Base-by-base conservation (phyloP, 768 basidiomycete species). In the Rhodosporidiobolus sp. region DNA sequence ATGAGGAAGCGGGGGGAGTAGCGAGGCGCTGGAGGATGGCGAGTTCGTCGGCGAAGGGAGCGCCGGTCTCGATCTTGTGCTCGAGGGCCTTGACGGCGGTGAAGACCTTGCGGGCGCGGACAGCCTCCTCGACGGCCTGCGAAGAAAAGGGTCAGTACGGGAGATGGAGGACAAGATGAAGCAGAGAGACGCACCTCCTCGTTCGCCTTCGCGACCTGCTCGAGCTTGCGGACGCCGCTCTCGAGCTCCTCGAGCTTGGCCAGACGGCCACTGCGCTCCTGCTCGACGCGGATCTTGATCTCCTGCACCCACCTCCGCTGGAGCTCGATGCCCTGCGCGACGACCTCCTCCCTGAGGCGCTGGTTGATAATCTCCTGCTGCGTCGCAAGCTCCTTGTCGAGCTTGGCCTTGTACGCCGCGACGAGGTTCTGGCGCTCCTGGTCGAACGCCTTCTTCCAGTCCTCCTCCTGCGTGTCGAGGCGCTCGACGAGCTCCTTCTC, bases 281-380 rank as follows among this genome's bases (percentile, higher is more conserved):
- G 87, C 82, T 99, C 95, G 67, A 99, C 94, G 74, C 89, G 90
- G 61, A 94, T 86, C 83, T 97, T 96, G 84, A 98, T 88, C 69
- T 97, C 93, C 45, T 92, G 88, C 53, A 99, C 90, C 94, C 95
- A 98, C 65, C 92, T 87, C 61, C 94, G 88, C 80, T 98, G 96
- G 32, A 98, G 87, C 82, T 98, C 96, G 78, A 99, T 93, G 26
- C 94, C 96, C 81, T 98, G 94, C 6, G 94, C 90, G 62, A 98
- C 86, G 64, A 98, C 92, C 80, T 95, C 94, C 80, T 95, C 92
- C 80, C 89, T 91, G 69, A 99, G 85, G 53, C 95, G 88, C 83
- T 97, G 88, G 80, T 98, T 94, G 80, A 98, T 94, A 72, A 96
- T 85, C 78, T 93, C 90, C 48, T 91, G 91, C 80, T 97, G 95